A percentile compares a stretch with the other conserved stretches of the same genome.
Evolutionary conservation across 2,329 filamentous ascomycete species (phyloP).

Genomic region (Plenodomus biglobosus): DNA sequence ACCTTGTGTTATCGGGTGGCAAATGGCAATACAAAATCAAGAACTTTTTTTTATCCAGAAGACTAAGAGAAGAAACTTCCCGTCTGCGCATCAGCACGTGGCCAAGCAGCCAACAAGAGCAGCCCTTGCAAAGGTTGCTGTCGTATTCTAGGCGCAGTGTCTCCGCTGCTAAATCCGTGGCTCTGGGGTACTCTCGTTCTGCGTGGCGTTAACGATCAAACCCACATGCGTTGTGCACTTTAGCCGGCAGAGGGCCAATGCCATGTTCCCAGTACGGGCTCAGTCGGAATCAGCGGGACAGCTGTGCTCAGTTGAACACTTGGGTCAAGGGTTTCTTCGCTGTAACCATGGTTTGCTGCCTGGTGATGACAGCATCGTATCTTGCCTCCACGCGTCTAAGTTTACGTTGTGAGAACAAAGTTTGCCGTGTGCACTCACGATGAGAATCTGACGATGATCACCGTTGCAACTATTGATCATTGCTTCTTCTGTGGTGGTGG

Average conservation of each 20-base stretch:
- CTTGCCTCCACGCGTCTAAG: background rate
- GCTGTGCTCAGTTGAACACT: slow-evolving; percentile 7
- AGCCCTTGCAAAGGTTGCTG: background rate
- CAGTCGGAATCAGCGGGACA: slow-evolving; percentile 20
- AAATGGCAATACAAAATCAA: slow-evolving; percentile 6
- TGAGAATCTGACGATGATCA: slow-evolving; percentile 6
- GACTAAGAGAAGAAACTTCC: slow-evolving; percentile 2
- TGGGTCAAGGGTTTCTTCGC: slow-evolving; percentile 4
- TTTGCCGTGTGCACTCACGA: background rate
- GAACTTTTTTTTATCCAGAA: slow-evolving; percentile 2
- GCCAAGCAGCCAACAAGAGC: background rate
- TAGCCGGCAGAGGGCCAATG: slow-evolving; percentile 19
- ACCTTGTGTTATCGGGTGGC: slow-evolving; percentile 18
- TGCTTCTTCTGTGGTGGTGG: slow-evolving; percentile 15
- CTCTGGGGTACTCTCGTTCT: slow-evolving; percentile 13
- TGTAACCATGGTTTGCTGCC: background rate
- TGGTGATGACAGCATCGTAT: background rate
- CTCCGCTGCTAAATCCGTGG: slow-evolving; percentile 9
- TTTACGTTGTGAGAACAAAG: background rate
- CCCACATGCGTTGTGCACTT: slow-evolving; percentile 24
- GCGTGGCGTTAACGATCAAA: slow-evolving; percentile 16
- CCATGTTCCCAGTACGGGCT: slow-evolving; percentile 13
- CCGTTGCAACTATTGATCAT: slow-evolving; percentile 3
- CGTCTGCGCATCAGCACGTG: background rate
- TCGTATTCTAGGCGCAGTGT: background rate